These are phyloP conservation scores for Candida gorgasii DNA, from an alignment of 805 yeast species.

Conservation along the genomic window DNA sequence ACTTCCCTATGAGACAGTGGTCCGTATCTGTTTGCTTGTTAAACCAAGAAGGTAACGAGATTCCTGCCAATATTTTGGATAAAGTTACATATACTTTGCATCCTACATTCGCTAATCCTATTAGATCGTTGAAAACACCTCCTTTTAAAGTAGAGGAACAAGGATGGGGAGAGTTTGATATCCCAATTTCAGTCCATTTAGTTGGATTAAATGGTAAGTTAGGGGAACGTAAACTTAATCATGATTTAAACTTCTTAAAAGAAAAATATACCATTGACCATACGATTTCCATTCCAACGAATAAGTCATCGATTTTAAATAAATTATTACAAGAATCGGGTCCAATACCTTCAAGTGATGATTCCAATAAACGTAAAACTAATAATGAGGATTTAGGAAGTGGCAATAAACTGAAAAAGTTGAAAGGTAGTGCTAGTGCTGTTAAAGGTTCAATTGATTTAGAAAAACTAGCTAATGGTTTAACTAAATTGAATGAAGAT, in stretches of 20 bases:
- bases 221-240: conserved; percentile 84
- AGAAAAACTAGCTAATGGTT: conserved; percentile 86
- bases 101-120: conserved; percentile 92
- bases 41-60: conserved; percentile 76
- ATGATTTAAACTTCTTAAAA: conserved; percentile 83
- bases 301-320: conserved; percentile 66
- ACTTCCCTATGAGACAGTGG: conserved; percentile 96
- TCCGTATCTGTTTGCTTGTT: conserved; percentile 72
- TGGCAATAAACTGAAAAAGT: conserved; percentile 47
- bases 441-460: conserved; percentile 79
- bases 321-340: conserved; percentile 80
- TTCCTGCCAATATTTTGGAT: conserved; percentile 87
- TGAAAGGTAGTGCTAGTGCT: conserved; percentile 48
- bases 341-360: conserved; percentile 55
- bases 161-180: conserved; percentile 98
- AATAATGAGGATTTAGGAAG: conserved; percentile 18
- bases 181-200: conserved; percentile 73
- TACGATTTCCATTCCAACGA: conserved; percentile 70
- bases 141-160: conserved; percentile 89
- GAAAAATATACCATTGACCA: conserved; percentile 80
- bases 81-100: conserved; percentile 91
- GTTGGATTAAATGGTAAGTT: conserved; percentile 67
- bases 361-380: conserved; percentile 25
- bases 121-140: conserved; percentile 71
- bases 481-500: conserved; percentile 87